phyloP scores from a whole-genome alignment of 2,329 filamentous ascomycete species.

The Diaporthe sp. region DNA sequence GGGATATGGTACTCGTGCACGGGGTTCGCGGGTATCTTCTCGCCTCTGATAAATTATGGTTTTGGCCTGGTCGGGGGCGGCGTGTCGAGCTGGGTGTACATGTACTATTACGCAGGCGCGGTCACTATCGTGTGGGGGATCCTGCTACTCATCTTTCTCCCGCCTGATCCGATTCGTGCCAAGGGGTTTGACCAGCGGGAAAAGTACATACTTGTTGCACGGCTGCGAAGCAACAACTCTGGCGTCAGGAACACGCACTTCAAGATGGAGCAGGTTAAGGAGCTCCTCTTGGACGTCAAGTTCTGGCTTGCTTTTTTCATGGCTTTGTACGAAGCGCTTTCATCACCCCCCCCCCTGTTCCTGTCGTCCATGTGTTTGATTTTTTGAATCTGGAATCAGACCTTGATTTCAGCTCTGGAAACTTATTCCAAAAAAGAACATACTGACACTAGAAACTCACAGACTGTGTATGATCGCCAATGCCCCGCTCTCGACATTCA shows the following conservation, averaged over 20 bases:
- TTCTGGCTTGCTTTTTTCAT: slow-evolving; percentile 42
- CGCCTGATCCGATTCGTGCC: slow-evolving; percentile 46
- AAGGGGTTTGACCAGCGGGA: slow-evolving; percentile 39
- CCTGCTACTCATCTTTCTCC: slow-evolving; percentile 35
- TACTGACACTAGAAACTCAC: too few species aligned
- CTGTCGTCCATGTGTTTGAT: too few species aligned
- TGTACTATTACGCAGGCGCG: slow-evolving; percentile 53
- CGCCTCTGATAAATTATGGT: slow-evolving; percentile 59
- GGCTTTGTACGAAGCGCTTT: slow-evolving; percentile 43
- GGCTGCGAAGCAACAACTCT: slow-evolving; percentile 39
- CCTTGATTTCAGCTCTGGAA: too few species aligned
- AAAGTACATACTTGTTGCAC: slow-evolving; percentile 36
- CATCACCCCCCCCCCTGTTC: too few species aligned
- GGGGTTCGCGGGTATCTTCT: slow-evolving; percentile 56
- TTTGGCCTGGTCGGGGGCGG: slow-evolving; percentile 54
- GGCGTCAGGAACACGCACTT: slow-evolving; percentile 38
- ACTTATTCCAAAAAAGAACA: too few species aligned
- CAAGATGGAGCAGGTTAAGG: slow-evolving; percentile 36
- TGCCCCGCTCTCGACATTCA: slow-evolving; percentile 74
- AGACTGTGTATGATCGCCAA: slow-evolving; percentile 66
- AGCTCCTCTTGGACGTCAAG: slow-evolving; percentile 37
- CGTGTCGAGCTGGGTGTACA: slow-evolving; percentile 52
- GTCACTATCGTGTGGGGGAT: slow-evolving; percentile 53
- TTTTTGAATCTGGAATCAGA: too few species aligned
- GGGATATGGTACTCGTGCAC: slow-evolving; percentile 55